These are phyloP conservation scores for Ziziphus jujuba DNA, from an alignment of 306 rosid species.

Conservation along the genomic window DNA sequence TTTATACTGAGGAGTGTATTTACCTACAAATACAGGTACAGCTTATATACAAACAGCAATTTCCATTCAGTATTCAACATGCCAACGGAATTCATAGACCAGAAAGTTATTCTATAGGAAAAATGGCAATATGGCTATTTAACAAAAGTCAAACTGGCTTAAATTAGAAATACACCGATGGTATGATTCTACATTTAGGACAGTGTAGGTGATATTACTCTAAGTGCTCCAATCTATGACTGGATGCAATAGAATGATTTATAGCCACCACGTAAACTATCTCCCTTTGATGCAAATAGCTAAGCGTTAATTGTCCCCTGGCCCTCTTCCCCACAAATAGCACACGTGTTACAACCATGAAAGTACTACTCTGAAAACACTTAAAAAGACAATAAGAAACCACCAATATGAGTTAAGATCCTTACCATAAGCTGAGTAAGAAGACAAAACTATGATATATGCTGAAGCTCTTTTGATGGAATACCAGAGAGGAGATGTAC, in stretches of 20 bases:
- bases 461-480: conserved; percentile 92
- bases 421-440: conserved; percentile 80
- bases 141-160: too few species aligned
- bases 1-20: conserved; percentile 74
- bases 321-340: too few species aligned
- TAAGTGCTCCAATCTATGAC: background rate
- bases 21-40: conserved; percentile 45
- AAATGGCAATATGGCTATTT: background rate
- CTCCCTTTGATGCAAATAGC: background rate
- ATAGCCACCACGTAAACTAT: background rate
- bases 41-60: background rate
- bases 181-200: too few species aligned
- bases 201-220: background rate
- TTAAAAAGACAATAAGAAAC: background rate
- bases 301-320: background rate
- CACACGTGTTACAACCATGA: background rate
- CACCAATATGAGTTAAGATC: background rate
- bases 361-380: background rate
- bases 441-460: conserved; percentile 72
- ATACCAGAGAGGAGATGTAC: conserved; percentile 80
- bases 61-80: background rate
- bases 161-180: too few species aligned
- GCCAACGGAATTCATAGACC: background rate
- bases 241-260: background rate
- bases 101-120: background rate